Percentiles rank a stretch among this genome's conserved stretches.
phyloP scores from a whole-genome alignment of 805 yeast genomes.

The Alloascoidea africana region DNA sequence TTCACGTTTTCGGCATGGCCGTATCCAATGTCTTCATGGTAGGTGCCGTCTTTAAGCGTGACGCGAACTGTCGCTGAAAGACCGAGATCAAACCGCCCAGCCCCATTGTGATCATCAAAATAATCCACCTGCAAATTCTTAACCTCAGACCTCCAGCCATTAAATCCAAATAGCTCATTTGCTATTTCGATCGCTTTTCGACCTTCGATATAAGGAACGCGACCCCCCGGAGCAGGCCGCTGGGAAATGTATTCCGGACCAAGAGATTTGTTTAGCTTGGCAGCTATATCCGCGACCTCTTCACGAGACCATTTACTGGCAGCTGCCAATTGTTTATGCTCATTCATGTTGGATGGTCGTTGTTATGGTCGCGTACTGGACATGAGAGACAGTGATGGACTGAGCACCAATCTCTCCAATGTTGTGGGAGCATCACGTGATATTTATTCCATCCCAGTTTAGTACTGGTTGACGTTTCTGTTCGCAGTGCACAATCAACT shows the following conservation, averaged over 20 bases:
- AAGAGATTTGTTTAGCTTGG: slow-evolving; percentile 19
- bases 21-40: slow-evolving; percentile 53
- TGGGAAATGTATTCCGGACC: slow-evolving; percentile 51
- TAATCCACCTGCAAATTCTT: slow-evolving; percentile 42
- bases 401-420: too few relatives aligned
- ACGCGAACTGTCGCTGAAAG: slow-evolving; percentile 35
- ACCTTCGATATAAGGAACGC: slow-evolving; percentile 55
- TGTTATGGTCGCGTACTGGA: too few relatives aligned
- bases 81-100: slow-evolving; percentile 12
- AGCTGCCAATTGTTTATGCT: not conserved
- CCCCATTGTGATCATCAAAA: slow-evolving; percentile 20
- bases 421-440: slow-evolving; percentile 5
- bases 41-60: slow-evolving; percentile 58
- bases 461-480: too few relatives aligned
- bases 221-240: slow-evolving; percentile 43
- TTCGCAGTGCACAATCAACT: too few relatives aligned
- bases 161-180: slow-evolving; percentile 62
- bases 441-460: too few relatives aligned
- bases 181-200: slow-evolving; percentile 61
- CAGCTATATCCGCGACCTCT: slow-evolving; percentile 10
- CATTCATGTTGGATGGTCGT: too few relatives aligned
- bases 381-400: too few relatives aligned
- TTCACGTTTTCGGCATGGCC: slow-evolving; percentile 42
- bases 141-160: slow-evolving; percentile 65
- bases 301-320: slow-evolving; percentile 7